Percentiles rank a stretch among this genome's conserved stretches.
Evolutionary conservation across 2,329 filamentous ascomycete species (phyloP).

Genomic region (Cercospora zeina): DNA sequence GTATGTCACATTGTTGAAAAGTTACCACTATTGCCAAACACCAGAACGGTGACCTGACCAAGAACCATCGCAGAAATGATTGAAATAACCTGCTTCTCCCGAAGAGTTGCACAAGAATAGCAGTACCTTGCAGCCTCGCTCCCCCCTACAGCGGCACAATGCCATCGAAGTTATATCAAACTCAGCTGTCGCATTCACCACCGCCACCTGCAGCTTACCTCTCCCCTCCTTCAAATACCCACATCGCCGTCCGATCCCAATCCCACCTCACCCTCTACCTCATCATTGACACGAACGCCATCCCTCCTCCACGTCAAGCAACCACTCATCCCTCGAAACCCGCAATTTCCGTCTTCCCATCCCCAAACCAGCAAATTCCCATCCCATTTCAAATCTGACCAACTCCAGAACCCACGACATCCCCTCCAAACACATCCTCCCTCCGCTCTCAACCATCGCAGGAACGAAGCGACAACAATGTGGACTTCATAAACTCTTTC

Average conservation of each 20-base stretch:
- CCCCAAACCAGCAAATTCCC: background rate
- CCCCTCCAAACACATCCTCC: background rate
- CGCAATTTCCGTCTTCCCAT: background rate
- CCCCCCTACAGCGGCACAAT: background rate
- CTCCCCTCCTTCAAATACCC: no score
- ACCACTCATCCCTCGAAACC: background rate
- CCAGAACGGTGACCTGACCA: background rate
- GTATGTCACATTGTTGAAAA: no score
- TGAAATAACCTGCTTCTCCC: background rate
- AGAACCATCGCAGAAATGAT: constrained; percentile 3
- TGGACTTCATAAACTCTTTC: background rate
- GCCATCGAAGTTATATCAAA: no score
- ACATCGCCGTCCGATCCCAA: background rate
- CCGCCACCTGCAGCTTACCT: no score
- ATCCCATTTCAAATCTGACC: background rate
- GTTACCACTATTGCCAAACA: no score
- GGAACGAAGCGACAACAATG: constrained; percentile 13
- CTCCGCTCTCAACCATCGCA: background rate
- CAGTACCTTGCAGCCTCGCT: background rate
- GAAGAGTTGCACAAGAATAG: constrained; percentile 2
- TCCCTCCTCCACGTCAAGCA: background rate
- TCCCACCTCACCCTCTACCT: background rate
- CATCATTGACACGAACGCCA: background rate
- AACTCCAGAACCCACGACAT: constrained; percentile 2
- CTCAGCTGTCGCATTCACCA: no score